Conservation (phyloP, 2,329 filamentous ascomycete genomes). For the Alternaria triticimaculans region DNA sequence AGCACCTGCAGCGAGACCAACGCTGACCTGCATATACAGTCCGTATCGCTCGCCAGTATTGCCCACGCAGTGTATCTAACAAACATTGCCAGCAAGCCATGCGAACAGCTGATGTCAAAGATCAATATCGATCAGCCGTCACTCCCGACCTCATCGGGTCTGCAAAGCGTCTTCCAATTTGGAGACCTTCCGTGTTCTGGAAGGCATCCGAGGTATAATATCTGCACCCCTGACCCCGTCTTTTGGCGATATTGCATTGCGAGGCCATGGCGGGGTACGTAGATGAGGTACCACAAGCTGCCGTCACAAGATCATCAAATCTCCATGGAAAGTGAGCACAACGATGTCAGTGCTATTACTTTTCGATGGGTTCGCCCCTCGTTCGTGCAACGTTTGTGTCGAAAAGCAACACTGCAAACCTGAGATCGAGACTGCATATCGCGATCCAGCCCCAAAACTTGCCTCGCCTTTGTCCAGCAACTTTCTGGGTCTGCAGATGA, state of each 20-base stretch:
- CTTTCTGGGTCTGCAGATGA: not conserved
- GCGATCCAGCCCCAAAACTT: not conserved
- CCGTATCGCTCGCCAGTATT: not conserved
- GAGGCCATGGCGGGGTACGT: slow-evolving; percentile 43
- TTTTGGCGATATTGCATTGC: slow-evolving; percentile 31
- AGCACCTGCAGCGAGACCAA: slow-evolving; percentile 25
- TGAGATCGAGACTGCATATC: not conserved
- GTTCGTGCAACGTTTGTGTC: slow-evolving; percentile 10
- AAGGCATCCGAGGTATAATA: slow-evolving; percentile 28
- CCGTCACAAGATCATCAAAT: slow-evolving; percentile 29
- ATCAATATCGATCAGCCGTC: slow-evolving; percentile 1
- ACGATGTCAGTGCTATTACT: not conserved
- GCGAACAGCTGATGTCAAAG: not conserved
- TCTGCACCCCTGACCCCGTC: slow-evolving; percentile 33
- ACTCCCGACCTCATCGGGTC: not conserved
- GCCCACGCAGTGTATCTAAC: not conserved
- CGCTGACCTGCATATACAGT: slow-evolving; percentile 30
- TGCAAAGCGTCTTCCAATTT: slow-evolving; percentile 18
- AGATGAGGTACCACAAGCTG: slow-evolving; percentile 39
- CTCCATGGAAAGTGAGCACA: slow-evolving; percentile 1
- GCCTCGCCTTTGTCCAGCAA: not conserved
- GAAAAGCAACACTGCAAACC: not conserved
- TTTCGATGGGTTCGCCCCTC: slow-evolving; percentile 14
- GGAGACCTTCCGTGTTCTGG: slow-evolving; percentile 26
- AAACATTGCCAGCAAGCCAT: slow-evolving; percentile 11